These are phyloP conservation scores for Pichia scutulata DNA, from an alignment of 805 yeast genomes.

Conservation along the genomic window DNA sequence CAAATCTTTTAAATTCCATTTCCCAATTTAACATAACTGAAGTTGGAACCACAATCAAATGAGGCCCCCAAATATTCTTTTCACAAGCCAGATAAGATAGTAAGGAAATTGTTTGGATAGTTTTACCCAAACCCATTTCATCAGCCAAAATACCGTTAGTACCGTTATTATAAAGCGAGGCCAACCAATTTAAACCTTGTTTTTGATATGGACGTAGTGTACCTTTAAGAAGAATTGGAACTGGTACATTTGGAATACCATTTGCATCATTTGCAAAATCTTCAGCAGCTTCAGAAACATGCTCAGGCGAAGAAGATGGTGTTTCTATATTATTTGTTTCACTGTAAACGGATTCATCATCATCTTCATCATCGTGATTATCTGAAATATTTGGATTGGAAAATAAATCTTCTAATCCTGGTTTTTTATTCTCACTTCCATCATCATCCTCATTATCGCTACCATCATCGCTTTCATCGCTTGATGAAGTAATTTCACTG, in stretches of 20 bases:
- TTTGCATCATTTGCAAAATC: conserved; percentile 17
- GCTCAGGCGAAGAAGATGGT: conserved; percentile 31
- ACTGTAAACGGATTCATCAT: conserved; percentile 31
- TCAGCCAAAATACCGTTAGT: conserved; percentile 97
- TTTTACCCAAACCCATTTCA: conserved; percentile 98
- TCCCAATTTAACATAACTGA: conserved; percentile 98
- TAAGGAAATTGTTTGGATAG: conserved; percentile 89
- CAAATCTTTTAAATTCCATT: conserved; percentile 97
- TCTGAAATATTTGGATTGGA: conserved; percentile 12
- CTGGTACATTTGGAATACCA: conserved; percentile 62
- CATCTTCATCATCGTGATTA: conserved; percentile 22
- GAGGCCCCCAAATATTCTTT: conserved; percentile 96
- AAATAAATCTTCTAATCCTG: conserved; percentile 32
- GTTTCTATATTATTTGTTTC: conserved; percentile 24
- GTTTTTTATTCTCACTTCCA: conserved; percentile 11
- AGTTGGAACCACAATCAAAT: conserved; percentile 92
- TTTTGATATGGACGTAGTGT: conserved; percentile 84
- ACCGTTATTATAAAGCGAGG: conserved; percentile 81
- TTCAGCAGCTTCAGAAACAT: conserved; percentile 16
- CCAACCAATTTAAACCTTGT: conserved; percentile 95
- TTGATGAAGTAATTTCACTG: conserved; percentile 15
- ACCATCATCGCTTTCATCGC: conserved; percentile 13
- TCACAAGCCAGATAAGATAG: conserved; percentile 87
- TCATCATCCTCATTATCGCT: conserved; percentile 10
- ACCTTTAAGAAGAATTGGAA: conserved; percentile 74